Base-by-base conservation (phyloP, 306 rosid genomes). In the Cicer chorassanicum region DNA sequence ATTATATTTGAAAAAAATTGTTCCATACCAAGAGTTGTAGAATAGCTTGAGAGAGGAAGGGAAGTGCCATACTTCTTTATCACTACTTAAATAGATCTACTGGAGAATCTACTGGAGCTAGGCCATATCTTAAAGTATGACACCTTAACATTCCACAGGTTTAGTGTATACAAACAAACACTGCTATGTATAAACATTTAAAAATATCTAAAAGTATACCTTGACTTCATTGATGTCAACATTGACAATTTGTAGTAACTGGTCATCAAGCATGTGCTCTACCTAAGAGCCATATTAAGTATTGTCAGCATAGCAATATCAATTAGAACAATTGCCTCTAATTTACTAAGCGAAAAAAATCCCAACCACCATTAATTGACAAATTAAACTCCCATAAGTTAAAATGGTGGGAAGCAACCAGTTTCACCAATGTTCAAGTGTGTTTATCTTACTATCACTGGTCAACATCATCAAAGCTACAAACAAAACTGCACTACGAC, bases 201-300 rank as follows among this genome's bases (percentile, higher is more conserved):
- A 70, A 53, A 48, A 63, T 41, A 74, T 34, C 57, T 60, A 49
- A 51, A 36, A 65, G 18, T 65, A 53, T 87, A 91, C 97, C 97
- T 91, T 91, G 49, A 91, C 82, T 73, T 91, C 94, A 0, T 80
- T 83, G 78, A 91, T 88, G 82, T 91, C 93, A 76, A 75, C 88
- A 80, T 83, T 82, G 72, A 91, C 83, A 68, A 87, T 75, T 24
- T 88, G 81, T 49, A 69, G 74, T 78, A 91, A 78, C 77, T 80
- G 82, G 42, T 84, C 92, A 83, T 84, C 85, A 48, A 91, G 77
- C 82, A 84, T 79, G 84, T 89, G 89, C 74, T 91, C 90, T 71
- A 89, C 88, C 97, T 91, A 84, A 73, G 77, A 76, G 81, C 75
- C 80, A 69, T 65, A 72, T 55, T 29, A 78, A 53, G 71, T 72